Base-by-base conservation (phyloP, 495 filamentous ascomycete species). In the Jackrogersella multiformis region DNA sequence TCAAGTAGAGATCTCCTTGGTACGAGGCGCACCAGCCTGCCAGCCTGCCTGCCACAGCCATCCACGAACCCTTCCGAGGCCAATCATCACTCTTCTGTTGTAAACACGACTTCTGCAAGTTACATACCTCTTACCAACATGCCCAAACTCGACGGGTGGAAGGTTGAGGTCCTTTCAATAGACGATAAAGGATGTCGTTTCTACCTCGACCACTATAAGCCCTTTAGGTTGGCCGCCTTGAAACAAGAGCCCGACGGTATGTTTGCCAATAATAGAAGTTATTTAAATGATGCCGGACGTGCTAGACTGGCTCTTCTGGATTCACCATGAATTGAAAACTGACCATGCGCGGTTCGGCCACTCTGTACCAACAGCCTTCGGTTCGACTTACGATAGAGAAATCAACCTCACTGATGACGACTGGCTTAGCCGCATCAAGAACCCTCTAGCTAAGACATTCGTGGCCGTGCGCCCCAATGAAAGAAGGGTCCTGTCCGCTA, bases 351-450 rank as follows among this genome's bases (percentile, higher is more conserved):
- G 26, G 30, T 34, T 64, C 0, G 21, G 7, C 45, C 30, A 20
- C 21, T 30, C n/a, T 48, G 32, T 45, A 48, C 51, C 52, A 60
- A 64, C 51, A 69, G 75, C 79, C n/a, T 87, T 85, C 66, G 77
- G 78, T 13, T 82, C 83, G 5, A 82, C 75, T 0, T 84, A 82
- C 58, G 79, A 77, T 23, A 67, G 73, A 23, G 83, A 86, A 64
- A 69, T 70, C 58, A 74, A 73, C 16, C 81, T 81, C 64, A 62
- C 66, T 9, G 69, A 80, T 12, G 75, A 79, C 13, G 66, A 68
- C 52, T 85, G 83, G 76, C 67, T 75, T 24, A 68, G 68, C 15
- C 80, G 81, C 38, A 69, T 87, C 28, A 64, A 62, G 59, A 85
- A 83, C 66, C 82, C 81, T 23, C 54, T 74, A 4, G 78, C 75